Conservation (phyloP, 73 alveolate species). For the Breviolum minutum region DNA sequence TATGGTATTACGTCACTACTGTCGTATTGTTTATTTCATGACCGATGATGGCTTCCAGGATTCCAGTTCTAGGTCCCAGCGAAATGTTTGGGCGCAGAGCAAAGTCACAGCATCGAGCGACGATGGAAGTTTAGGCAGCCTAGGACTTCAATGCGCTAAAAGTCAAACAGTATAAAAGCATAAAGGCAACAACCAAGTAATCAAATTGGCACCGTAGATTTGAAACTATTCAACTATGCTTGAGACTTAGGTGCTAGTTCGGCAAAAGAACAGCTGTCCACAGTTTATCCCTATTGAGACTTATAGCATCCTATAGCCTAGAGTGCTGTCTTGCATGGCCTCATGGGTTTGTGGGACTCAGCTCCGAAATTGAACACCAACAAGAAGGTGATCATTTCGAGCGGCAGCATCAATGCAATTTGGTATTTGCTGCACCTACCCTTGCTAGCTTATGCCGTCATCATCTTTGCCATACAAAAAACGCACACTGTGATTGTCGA, state of each 20-base stretch:
- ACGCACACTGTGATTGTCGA: neutral
- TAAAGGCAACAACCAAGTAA: too few species aligned
- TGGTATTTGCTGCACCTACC: constrained; percentile 49
- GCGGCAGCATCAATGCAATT: neutral
- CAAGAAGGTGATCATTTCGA: neutral
- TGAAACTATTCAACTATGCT: neutral
- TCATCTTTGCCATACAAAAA: neutral
- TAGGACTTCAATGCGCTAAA: too few species aligned
- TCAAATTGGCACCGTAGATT: neutral
- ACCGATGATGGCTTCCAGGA: too few species aligned
- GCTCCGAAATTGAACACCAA: constrained; percentile 4
- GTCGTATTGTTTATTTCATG: too few species aligned
- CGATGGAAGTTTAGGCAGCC: too few species aligned
- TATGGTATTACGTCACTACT: too few species aligned
- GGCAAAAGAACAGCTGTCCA: neutral
- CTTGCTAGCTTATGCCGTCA: neutral
- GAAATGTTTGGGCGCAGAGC: too few species aligned
- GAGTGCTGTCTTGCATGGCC: neutral
- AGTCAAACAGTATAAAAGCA: too few species aligned
- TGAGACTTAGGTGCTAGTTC: neutral
- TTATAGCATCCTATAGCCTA: too few species aligned
- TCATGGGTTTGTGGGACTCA: neutral
- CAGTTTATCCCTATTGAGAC: neutral
- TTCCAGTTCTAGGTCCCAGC: too few species aligned
- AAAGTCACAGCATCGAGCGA: too few species aligned